Evolutionary conservation across 2,329 filamentous ascomycete species (phyloP), one percentile per base, ranked within the genome.

Genomic region (Diplodia seriata): DNA sequence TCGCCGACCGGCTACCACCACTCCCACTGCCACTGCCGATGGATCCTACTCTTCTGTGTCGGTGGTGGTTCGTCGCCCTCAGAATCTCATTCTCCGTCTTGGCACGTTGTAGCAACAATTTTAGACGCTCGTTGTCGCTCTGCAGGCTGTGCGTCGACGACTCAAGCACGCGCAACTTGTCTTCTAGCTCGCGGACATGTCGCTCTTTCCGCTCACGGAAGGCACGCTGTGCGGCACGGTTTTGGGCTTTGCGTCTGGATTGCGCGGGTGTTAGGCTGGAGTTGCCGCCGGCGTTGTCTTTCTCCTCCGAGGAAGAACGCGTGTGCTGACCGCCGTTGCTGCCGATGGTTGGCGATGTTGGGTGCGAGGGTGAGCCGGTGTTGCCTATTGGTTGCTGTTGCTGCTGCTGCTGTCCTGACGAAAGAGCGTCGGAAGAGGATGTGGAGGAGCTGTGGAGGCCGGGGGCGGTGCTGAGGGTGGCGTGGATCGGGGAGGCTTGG

Each of bases 181-280:
- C 87, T 80, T 98, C 94, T 29, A 98, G 89, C 70, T 98, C 93
- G 78, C 94, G 94, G 70, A 98, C 93, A 75, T 97, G 94, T 68
- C 90, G 90, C 78, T 98, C 94, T 80, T 98, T 98, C 73, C 94
- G 90, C 80, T 98, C 94, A 69, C 94, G 92, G 79, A 98, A 98
- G 38, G 95, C 94, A 73, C 94, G 90, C 85, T 98, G 95, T 57
- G 90, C 90, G 78, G 89, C 89, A 74, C 90, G 81, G 71, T 91
- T 92, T 75, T 92, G 90, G 59, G 87, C 89, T 77, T 92, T 91
- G 71, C 90, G 83, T 71, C 81, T 73, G 73, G 87, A 86, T 73
- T 83, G 82, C 59, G 81, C 81, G 31, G 81, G 81, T 65, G 82
- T 84, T 61, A 83, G 73, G 51, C 64, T 69, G 15, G 36, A 33